Evolutionary conservation across 768 basidiomycete species (phyloP).

Genomic region (Jaapia argillacea): DNA sequence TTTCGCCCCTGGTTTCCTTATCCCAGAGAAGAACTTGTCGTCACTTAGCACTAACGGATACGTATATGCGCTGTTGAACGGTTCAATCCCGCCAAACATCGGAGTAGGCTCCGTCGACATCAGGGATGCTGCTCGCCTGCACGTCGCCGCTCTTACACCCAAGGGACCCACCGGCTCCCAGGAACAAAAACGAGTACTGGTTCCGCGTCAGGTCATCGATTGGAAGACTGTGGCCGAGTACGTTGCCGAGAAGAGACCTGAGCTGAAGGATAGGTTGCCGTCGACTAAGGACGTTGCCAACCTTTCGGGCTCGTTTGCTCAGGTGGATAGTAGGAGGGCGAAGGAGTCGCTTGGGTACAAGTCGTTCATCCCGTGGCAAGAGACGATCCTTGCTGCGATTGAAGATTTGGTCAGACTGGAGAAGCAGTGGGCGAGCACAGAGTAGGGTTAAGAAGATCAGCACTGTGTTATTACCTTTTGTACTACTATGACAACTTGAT

Average conservation of each 20-base stretch:
- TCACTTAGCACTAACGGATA: constrained; percentile 5
- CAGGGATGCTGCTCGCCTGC: constrained; percentile 22
- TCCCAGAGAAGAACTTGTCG: neutral
- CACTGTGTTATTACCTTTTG: too few relatives aligned
- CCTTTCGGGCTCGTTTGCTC: neutral
- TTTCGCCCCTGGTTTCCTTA: constrained; percentile 7
- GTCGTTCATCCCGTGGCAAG: constrained; percentile 8
- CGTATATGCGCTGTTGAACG: neutral
- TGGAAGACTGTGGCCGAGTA: constrained; percentile 3
- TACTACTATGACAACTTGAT: too few relatives aligned
- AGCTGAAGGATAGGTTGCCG: too few relatives aligned
- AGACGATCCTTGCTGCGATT: constrained; percentile 9
- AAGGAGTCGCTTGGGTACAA: constrained; percentile 8
- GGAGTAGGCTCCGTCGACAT: constrained; percentile 19
- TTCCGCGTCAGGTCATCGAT: constrained; percentile 1
- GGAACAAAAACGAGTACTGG: constrained; percentile 5
- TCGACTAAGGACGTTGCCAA: too few relatives aligned
- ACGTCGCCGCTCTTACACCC: constrained; percentile 14
- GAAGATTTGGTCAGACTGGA: constrained; percentile 9
- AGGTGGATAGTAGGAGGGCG: constrained; percentile 8
- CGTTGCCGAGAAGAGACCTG: neutral
- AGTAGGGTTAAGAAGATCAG: too few relatives aligned
- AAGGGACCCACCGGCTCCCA: too few relatives aligned
- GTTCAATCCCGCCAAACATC: neutral
- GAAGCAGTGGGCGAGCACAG: constrained; percentile 8